These are phyloP conservation scores for Tetracladium marchalianum DNA, from an alignment of 495 filamentous ascomycete genomes.

Conservation along the genomic window DNA sequence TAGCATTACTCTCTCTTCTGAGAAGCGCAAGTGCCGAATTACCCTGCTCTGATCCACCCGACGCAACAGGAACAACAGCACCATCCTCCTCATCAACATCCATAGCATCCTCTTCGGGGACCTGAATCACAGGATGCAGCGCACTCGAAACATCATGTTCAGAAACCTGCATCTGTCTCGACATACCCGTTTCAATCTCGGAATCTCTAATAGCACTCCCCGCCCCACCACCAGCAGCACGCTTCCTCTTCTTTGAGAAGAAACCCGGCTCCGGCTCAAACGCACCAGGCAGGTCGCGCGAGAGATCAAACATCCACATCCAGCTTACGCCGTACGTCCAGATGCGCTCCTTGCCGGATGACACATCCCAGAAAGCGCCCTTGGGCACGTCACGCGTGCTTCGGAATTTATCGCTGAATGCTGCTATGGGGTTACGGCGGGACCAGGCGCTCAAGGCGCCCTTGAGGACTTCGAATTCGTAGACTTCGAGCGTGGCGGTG, in stretches of 20 bases:
- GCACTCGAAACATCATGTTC: conserved; percentile 27
- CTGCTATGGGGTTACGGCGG: conserved; percentile 63
- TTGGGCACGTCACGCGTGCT: conserved; percentile 65
- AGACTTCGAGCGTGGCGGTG: conserved; percentile 64
- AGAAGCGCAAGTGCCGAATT: too few relatives aligned
- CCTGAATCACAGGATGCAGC: conserved; percentile 20
- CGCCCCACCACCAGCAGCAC: conserved; percentile 36
- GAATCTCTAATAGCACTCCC: conserved; percentile 50
- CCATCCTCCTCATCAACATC: conserved; percentile 28
- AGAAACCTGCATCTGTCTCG: conserved; percentile 44
- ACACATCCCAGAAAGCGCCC: conserved; percentile 77
- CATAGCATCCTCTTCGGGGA: conserved; percentile 22
- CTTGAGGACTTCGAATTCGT: conserved; percentile 63
- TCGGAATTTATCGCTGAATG: conserved; percentile 62
- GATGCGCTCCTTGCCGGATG: conserved; percentile 43
- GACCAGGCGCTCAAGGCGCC: conserved; percentile 80
- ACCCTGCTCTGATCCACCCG: too few relatives aligned
- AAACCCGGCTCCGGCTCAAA: background rate
- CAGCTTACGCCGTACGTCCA: conserved; percentile 84
- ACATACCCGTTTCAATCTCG: conserved; percentile 45
- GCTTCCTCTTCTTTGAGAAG: conserved; percentile 15
- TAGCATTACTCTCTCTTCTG: too few relatives aligned
- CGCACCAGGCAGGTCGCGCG: conserved; percentile 48
- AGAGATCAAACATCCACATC: conserved; percentile 88
- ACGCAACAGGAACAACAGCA: too few relatives aligned